These are phyloP conservation scores for Candida dubliniensis DNA, from an alignment of 1,139 yeast species.

Conservation along the genomic window DNA sequence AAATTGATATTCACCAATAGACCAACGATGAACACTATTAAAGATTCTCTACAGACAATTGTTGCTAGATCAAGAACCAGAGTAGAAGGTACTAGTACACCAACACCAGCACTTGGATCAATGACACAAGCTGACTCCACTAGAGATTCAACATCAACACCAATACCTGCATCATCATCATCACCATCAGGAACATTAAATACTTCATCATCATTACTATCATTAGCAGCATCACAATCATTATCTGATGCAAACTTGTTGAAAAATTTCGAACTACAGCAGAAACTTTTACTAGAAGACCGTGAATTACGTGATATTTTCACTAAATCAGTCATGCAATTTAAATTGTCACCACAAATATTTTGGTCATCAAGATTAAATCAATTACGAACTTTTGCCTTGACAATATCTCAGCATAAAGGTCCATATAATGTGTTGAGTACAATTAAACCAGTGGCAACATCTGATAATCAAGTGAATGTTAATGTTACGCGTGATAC, in stretches of 20 bases:
- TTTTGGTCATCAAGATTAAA: slow-evolving; percentile 89
- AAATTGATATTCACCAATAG: slow-evolving; percentile 68
- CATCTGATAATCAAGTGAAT: slow-evolving; percentile 86
- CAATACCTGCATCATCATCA: slow-evolving; percentile 8
- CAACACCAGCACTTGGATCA: slow-evolving; percentile 17
- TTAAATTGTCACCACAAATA: slow-evolving; percentile 73
- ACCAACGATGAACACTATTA: slow-evolving; percentile 73
- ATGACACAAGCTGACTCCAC: no score
- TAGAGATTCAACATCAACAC: no score
- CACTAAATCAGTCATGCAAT: slow-evolving; percentile 83
- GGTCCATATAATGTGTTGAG: slow-evolving; percentile 95
- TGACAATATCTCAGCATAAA: slow-evolving; percentile 76
- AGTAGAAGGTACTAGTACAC: slow-evolving; percentile 27
- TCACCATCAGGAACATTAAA: slow-evolving; percentile 9
- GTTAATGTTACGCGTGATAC: slow-evolving; percentile 90
- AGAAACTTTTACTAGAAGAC: slow-evolving; percentile 69
- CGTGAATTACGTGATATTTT: slow-evolving; percentile 71
- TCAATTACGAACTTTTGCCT: slow-evolving; percentile 78
- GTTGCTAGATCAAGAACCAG: slow-evolving; percentile 59
- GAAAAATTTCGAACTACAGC: slow-evolving; percentile 75
- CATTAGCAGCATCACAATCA: slow-evolving; percentile 27
- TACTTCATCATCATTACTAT: slow-evolving; percentile 13
- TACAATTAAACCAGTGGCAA: slow-evolving; percentile 89
- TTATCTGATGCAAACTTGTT: slow-evolving; percentile 47
- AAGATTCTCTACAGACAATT: slow-evolving; percentile 66